A percentile compares a stretch with the other conserved stretches of the same genome.
These are phyloP conservation scores for Solanum ahanhuiri DNA, from an alignment of 257 asterid species.

Conservation along the genomic window DNA sequence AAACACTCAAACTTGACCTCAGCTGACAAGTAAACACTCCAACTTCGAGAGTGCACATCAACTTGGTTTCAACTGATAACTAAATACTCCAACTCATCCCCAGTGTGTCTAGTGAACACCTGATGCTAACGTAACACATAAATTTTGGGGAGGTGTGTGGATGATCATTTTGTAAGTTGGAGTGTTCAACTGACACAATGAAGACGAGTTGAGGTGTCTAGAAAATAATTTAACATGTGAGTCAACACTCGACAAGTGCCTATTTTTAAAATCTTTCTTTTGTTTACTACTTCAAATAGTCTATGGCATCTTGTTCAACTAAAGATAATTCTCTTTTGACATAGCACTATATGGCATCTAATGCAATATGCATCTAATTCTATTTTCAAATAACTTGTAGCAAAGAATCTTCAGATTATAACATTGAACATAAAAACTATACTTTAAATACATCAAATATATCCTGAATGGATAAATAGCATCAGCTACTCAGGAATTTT, in stretches of 20 bases:
- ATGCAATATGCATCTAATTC: constrained; percentile 2
- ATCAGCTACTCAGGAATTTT: neutral
- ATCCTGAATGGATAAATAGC: neutral
- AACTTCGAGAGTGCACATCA: neutral
- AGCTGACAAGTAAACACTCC: neutral
- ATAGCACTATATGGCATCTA: neutral
- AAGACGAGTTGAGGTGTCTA: neutral
- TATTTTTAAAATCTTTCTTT: neutral
- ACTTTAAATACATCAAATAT: neutral
- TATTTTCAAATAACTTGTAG: neutral
- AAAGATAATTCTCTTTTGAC: neutral
- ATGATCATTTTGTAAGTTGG: neutral
- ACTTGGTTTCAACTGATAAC: neutral
- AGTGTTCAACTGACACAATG: neutral
- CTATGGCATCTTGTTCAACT: neutral
- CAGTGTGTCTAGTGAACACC: neutral
- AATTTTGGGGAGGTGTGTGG: neutral
- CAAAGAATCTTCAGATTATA: neutral
- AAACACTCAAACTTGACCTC: neutral
- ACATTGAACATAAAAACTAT: neutral
- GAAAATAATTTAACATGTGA: neutral
- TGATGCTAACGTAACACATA: neutral
- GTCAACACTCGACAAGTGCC: neutral
- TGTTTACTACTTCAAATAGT: neutral
- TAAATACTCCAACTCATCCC: neutral